phyloP scores from a whole-genome alignment of 768 basidiomycete genomes.

The Leccinum variicolor region DNA sequence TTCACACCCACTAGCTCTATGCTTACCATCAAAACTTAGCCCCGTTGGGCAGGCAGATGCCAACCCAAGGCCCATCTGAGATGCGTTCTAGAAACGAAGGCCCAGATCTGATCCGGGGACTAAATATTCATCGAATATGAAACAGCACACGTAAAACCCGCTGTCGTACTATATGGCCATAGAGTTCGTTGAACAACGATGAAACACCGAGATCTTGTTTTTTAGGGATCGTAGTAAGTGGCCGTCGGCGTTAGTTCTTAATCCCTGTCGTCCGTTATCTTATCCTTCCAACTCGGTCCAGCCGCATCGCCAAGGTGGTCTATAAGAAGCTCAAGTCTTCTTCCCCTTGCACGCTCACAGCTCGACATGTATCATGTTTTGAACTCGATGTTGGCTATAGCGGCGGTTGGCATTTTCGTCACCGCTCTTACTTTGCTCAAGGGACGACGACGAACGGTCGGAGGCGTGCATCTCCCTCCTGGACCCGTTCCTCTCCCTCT shows the following conservation, averaged over 20 bases:
- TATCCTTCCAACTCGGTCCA: not conserved
- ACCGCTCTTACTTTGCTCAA: not conserved
- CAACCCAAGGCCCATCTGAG: not conserved
- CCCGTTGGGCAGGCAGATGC: not conserved
- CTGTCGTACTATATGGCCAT: not conserved
- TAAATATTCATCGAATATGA: not conserved
- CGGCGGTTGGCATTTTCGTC: not conserved
- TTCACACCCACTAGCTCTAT: not conserved
- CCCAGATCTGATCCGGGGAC: not conserved
- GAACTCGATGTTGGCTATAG: not conserved
- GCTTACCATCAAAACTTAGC: not conserved
- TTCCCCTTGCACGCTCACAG: not conserved
- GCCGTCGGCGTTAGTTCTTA: not conserved
- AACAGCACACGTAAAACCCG: not conserved
- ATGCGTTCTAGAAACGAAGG: not conserved
- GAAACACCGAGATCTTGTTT: no score
- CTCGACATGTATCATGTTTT: not conserved
- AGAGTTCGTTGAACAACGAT: not conserved
- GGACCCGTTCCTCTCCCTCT: constrained; percentile 21
- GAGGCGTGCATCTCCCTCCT: constrained; percentile 10
- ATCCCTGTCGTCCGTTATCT: not conserved
- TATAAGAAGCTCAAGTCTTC: not conserved
- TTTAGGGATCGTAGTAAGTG: not conserved
- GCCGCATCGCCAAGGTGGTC: not conserved
- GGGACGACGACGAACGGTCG: not conserved